Base-by-base conservation (phyloP, 1,139 yeast species). In the Debaryomycetaceae sp. region DNA sequence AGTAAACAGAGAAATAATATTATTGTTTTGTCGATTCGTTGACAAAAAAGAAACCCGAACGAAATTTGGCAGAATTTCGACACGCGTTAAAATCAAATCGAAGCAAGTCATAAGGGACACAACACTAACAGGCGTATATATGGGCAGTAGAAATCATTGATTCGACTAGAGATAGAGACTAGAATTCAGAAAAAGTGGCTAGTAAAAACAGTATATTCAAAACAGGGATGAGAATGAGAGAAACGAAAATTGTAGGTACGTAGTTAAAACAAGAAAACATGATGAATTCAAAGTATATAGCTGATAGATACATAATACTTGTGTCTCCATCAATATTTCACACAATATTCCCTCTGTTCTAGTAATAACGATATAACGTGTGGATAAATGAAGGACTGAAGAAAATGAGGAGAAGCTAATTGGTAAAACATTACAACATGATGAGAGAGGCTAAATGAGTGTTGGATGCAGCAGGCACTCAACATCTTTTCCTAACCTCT, bases 31-130 rank as follows among this genome's bases (percentile, higher is more conserved):
- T 14, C 17, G 37, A 34, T 34, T 14, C 17, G 23, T 34, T 34
- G 38, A 24, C 20, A 22, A 34, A 30, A 34, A 35, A 40, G 24
- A n/a, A 13, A 40, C 22, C 14, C 36, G 24, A 22, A 9, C 38
- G 37, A 35, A 40, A 34, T 34, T 34, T 17, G 37, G 37, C 37
- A 34, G 34, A 39, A 20, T 34, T 36, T 24, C 31, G 8, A 8
- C 31, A 27, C 31, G 31, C 31, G 31, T 27, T 27, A 17, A 17
- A 17, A 17, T 17, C 20, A 17, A 17, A 17, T 17, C 20, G 2
- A 4, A 17, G 20, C 4, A 17, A 17, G 20, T 17, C 20, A 17
- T 17, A 17, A 17, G 20, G 20, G 20, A 4, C 20, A 17, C 20
- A 17, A 17, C 20, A 17, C 20, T 17, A 17, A 17, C 20, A 17